Evolutionary conservation across 352 stramenopile species (phyloP).

Genomic region (Phytophthora tubulina): DNA sequence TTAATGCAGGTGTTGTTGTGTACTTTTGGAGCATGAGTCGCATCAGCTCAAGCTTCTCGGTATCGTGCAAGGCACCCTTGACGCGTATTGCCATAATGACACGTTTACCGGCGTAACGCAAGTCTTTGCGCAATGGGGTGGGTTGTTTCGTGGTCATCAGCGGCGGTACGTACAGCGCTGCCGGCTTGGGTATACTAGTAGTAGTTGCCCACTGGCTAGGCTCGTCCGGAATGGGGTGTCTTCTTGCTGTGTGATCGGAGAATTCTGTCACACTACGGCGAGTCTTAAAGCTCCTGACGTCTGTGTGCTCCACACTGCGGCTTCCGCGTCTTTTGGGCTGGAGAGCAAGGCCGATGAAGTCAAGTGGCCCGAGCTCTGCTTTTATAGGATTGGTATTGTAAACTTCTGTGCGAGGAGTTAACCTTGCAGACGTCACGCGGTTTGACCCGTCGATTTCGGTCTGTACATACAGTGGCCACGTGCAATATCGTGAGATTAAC

Average conservation of each 20-base stretch:
- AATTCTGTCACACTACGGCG: slow-evolving; percentile 30
- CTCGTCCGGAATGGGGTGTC: slow-evolving; percentile 12
- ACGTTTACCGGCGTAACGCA: slow-evolving; percentile 69
- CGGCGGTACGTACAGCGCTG: background rate
- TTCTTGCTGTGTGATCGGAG: slow-evolving; percentile 21
- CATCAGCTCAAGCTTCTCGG: slow-evolving; percentile 73
- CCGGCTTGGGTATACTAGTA: background rate
- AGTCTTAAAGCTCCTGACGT: slow-evolving; percentile 30
- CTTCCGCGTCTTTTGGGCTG: slow-evolving; percentile 10
- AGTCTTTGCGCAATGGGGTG: slow-evolving; percentile 32
- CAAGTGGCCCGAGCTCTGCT: slow-evolving; percentile 3
- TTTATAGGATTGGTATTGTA: slow-evolving; percentile 6
- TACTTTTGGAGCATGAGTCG: slow-evolving; percentile 57
- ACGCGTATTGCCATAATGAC: slow-evolving; percentile 77
- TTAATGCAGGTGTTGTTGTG: background rate
- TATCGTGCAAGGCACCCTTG: slow-evolving; percentile 51
- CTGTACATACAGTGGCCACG: background rate
- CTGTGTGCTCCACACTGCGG: slow-evolving; percentile 18
- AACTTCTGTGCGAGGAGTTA: slow-evolving; percentile 1
- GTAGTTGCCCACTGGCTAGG: slow-evolving; percentile 26
- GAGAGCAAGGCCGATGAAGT: slow-evolving; percentile 24
- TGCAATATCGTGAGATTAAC: background rate
- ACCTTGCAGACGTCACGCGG: slow-evolving; percentile 20
- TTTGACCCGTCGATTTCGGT: slow-evolving; percentile 21
- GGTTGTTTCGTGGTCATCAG: background rate